phyloP scores from a whole-genome alignment of 257 asterid species.

The Solanum virginianum region DNA sequence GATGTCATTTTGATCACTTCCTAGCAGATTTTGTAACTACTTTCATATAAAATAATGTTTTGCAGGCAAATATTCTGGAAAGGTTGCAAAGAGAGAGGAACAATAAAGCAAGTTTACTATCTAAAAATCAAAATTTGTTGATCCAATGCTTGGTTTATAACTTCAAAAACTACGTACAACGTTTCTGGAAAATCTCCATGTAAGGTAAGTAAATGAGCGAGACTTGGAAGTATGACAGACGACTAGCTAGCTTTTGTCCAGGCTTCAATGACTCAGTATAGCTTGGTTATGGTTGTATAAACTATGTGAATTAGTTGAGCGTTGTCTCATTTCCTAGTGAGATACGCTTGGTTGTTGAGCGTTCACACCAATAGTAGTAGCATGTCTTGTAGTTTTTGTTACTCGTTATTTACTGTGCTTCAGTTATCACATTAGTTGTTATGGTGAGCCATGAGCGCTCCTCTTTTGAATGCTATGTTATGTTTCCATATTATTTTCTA shows the following conservation, averaged over 20 bases:
- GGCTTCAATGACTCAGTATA: background rate
- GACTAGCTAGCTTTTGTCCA: background rate
- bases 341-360: background rate
- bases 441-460: background rate
- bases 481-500: background rate
- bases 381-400: background rate
- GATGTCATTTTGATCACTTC: no score
- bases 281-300: background rate
- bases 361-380: background rate
- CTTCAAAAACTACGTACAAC: background rate
- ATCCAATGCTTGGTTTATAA: background rate
- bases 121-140: background rate
- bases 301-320: background rate
- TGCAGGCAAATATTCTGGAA: background rate
- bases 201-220: background rate
- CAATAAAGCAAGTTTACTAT: background rate
- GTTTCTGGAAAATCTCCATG: background rate
- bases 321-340: background rate
- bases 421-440: background rate
- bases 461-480: background rate
- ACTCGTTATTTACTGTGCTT: background rate
- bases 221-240: background rate
- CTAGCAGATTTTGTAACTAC: no score
- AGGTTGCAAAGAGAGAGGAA: background rate
- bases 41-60: background rate